Percentiles rank a stretch among this genome's conserved stretches.
These are phyloP conservation scores for Funneliformis geosporum DNA, from an alignment of 192 early-diverging fungal species.

Conservation along the genomic window DNA sequence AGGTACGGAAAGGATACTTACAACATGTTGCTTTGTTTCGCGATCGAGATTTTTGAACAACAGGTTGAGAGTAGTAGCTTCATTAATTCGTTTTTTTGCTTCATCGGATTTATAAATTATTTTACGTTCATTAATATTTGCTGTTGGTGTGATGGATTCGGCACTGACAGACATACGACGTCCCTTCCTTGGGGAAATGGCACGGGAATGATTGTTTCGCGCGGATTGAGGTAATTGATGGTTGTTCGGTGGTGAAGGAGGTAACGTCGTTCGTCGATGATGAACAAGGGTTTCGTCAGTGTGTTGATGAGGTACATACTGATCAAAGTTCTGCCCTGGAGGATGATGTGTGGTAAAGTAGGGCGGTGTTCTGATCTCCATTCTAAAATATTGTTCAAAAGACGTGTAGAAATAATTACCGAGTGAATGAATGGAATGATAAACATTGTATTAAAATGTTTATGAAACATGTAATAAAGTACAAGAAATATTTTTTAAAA, in stretches of 20 bases:
- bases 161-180: constrained; percentile 47
- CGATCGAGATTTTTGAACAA: constrained; percentile 43
- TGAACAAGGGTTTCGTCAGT: neutral
- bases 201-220: neutral
- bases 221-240: neutral
- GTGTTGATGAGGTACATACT: constrained; percentile 4
- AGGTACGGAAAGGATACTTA: constrained; percentile 24
- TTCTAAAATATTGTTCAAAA: neutral
- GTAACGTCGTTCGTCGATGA: neutral
- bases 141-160: constrained; percentile 42
- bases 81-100: constrained; percentile 32
- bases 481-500: neutral
- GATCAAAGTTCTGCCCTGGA: neutral
- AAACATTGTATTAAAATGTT: neutral
- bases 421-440: neutral
- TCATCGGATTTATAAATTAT: constrained; percentile 37
- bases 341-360: neutral
- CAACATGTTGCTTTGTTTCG: constrained; percentile 38
- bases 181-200: neutral
- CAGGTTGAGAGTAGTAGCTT: constrained; percentile 35
- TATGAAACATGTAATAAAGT: neutral
- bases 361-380: constrained; percentile 11
- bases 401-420: neutral
- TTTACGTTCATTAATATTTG: neutral
- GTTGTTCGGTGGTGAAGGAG: neutral